A percentile compares a stretch with the other conserved stretches of the same genome.
Conservation (phyloP, 2,329 filamentous ascomycete genomes). For the Huntiella abstrusa region DNA sequence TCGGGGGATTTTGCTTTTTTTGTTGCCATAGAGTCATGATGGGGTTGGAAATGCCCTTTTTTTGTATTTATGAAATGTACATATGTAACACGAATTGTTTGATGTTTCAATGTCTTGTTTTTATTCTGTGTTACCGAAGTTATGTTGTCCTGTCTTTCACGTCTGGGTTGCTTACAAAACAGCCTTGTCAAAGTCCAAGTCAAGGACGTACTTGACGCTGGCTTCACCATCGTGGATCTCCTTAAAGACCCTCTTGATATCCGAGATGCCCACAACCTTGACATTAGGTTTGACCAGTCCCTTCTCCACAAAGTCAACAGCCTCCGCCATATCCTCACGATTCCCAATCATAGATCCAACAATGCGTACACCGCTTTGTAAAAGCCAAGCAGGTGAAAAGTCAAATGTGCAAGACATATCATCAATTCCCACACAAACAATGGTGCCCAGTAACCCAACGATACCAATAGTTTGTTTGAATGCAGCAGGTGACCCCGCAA, state of each 20-base stretch:
- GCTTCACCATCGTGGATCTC: not conserved
- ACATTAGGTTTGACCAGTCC: not conserved
- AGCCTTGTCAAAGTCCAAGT: not conserved
- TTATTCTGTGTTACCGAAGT: too few relatives aligned
- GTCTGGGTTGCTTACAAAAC: not conserved
- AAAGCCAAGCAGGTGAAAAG: not conserved
- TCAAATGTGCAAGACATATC: not conserved
- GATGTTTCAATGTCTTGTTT: too few relatives aligned
- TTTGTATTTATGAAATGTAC: not conserved
- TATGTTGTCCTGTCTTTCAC: too few relatives aligned
- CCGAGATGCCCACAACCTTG: not conserved
- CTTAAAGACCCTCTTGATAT: not conserved
- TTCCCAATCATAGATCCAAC: not conserved
- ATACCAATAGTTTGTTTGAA: not conserved
- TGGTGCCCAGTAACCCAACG: not conserved
- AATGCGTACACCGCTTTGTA: not conserved
- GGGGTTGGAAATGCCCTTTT: not conserved
- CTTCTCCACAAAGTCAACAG: not conserved
- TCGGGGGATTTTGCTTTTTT: not conserved
- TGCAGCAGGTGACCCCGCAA: not conserved
- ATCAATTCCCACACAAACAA: not conserved
- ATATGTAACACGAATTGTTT: not conserved
- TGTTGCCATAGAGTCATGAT: not conserved
- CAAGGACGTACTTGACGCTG: not conserved
- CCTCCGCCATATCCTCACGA: not conserved